A percentile compares a stretch with the other conserved stretches of the same genome.
These are phyloP conservation scores for Trichoderma guizhouense DNA, from an alignment of 2,329 filamentous ascomycete genomes.

Conservation along the genomic window DNA sequence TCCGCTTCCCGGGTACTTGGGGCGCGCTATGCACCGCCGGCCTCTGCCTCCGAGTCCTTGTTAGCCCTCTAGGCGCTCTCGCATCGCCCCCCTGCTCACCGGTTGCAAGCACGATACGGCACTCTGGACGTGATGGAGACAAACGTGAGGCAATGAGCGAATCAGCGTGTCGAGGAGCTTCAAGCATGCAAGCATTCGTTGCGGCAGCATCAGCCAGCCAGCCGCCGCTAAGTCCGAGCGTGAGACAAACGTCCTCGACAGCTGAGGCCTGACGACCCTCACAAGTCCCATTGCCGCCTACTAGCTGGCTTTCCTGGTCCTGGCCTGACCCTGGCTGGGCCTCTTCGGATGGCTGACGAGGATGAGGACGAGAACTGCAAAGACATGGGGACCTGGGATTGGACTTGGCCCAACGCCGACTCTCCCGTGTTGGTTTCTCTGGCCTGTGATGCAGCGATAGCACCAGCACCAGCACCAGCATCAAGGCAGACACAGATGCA, in stretches of 20 bases:
- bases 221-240: constrained; percentile 1
- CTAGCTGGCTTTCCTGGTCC: neutral
- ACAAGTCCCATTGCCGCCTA: neutral
- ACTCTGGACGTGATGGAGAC: constrained; percentile 1
- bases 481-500: neutral
- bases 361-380: neutral
- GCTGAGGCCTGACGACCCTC: neutral
- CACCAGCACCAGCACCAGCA: neutral
- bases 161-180: neutral
- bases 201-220: neutral
- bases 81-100: constrained; percentile 9
- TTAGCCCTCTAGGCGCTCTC: neutral
- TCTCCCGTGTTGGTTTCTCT: neutral
- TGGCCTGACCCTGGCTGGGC: neutral
- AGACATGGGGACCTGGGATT: neutral
- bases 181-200: neutral
- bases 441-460: neutral
- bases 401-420: neutral
- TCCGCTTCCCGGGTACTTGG: neutral
- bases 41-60: neutral
- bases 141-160: neutral
- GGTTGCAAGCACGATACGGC: constrained; percentile 4
- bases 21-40: neutral
- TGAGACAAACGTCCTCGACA: constrained; percentile 2
- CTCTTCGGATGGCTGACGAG: neutral